Evolutionary conservation across 108 stramenopile species (phyloP).

Genomic region (Aurantiochytrium sp.): DNA sequence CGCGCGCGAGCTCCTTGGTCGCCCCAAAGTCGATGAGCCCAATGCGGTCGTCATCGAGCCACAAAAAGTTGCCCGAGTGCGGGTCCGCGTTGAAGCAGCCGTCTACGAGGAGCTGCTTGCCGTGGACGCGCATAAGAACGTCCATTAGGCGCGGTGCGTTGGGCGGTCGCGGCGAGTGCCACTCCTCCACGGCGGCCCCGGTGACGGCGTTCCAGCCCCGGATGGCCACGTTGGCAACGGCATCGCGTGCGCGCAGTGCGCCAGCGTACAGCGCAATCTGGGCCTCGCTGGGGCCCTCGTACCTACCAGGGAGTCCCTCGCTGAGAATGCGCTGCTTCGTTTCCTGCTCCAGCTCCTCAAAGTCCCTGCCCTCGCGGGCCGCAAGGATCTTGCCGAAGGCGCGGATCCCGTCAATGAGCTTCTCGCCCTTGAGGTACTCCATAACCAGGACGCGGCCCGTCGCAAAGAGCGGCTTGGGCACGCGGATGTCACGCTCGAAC

Average conservation of each 20-base stretch:
- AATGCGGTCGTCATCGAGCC: conserved; percentile 17
- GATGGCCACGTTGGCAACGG: not conserved
- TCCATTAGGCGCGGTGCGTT: conserved; percentile 19
- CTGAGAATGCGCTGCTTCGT: not conserved
- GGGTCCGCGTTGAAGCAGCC: conserved; percentile 16
- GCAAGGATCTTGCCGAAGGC: not conserved
- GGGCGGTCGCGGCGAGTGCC: not conserved
- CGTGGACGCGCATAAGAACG: conserved; percentile 11
- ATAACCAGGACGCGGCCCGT: not conserved
- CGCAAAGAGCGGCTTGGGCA: not conserved
- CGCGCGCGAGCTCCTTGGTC: not conserved
- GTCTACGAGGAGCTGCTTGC: not conserved
- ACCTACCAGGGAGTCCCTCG: not conserved
- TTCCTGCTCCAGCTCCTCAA: not conserved
- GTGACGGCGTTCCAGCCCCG: not conserved
- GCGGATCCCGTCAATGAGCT: not conserved
- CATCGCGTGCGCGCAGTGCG: not conserved
- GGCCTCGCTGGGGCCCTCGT: not conserved
- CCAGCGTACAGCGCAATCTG: not conserved
- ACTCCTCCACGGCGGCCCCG: not conserved
- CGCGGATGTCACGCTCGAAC: not conserved
- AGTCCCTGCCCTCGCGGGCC: not conserved
- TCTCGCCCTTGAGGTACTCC: conserved; percentile 5
- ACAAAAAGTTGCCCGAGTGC: not conserved
- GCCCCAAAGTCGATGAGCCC: conserved; percentile 1